A percentile compares a stretch with the other conserved stretches of the same genome.
Conservation (phyloP, 257 asterid species). For the Solanum megistacrolobum region DNA sequence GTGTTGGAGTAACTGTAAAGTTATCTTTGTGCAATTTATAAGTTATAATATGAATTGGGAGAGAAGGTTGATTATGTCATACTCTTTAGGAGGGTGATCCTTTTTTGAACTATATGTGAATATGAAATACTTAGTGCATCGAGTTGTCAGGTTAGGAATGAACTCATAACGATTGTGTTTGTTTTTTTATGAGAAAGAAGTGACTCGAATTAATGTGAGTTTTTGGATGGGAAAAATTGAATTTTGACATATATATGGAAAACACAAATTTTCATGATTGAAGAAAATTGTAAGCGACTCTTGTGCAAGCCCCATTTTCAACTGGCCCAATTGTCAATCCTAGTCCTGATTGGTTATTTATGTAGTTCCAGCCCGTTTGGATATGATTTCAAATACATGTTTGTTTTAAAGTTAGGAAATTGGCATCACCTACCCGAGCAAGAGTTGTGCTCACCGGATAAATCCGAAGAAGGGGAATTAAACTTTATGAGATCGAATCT, state of each 20-base stretch:
- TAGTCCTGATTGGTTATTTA: not conserved
- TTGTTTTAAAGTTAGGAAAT: no score
- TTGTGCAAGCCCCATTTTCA: not conserved
- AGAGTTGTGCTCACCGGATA: no score
- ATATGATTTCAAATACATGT: no score
- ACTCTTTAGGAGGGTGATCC: not conserved
- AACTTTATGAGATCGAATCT: no score
- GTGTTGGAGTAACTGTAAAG: not conserved
- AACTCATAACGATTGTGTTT: no score
- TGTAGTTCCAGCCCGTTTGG: no score
- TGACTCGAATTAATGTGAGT: not conserved
- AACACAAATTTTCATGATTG: not conserved
- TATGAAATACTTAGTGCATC: no score
- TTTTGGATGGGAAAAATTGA: no score
- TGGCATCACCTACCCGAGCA: no score
- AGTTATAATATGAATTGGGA: not conserved
- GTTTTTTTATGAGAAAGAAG: not conserved
- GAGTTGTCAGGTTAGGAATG: not conserved
- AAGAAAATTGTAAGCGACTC: not conserved
- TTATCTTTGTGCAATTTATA: not conserved
- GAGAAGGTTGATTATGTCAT: not conserved
- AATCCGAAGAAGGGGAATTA: no score
- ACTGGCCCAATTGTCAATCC: not conserved
- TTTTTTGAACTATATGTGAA: no score
- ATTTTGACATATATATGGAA: not conserved